These are phyloP conservation scores for Amanita jacksonii DNA, from an alignment of 768 basidiomycete genomes.

Conservation along the genomic window DNA sequence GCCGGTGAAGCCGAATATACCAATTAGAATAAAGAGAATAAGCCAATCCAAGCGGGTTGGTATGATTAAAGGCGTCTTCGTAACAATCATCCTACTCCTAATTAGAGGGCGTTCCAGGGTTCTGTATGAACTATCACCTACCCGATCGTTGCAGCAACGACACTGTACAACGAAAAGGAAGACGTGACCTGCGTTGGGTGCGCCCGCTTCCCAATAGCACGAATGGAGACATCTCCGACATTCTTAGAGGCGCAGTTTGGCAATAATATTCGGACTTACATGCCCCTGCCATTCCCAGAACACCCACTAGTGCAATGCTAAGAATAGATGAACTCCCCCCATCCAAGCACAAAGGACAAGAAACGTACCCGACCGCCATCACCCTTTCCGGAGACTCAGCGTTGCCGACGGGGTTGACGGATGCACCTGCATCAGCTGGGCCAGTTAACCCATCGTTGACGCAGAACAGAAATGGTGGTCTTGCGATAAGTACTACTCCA, in stretches of 20 bases:
- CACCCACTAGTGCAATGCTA: constrained; percentile 57
- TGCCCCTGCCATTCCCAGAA: constrained; percentile 55
- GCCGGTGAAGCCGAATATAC: constrained; percentile 41
- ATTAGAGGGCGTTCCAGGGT: not conserved
- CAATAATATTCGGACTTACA: constrained; percentile 33
- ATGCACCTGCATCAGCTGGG: constrained; percentile 5
- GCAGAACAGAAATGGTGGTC: constrained; percentile 70
- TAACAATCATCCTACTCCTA: constrained; percentile 31
- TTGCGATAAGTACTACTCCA: constrained; percentile 76
- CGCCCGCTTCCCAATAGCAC: constrained; percentile 68
- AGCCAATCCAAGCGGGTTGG: constrained; percentile 38
- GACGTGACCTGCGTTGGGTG: constrained; percentile 64
- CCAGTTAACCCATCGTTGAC: constrained; percentile 23
- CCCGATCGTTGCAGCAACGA: constrained; percentile 28
- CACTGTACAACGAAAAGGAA: constrained; percentile 54
- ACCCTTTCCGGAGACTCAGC: constrained; percentile 32
- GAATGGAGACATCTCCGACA: constrained; percentile 29
- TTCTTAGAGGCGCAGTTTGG: not conserved
- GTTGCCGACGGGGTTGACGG: constrained; percentile 5
- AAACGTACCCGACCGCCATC: constrained; percentile 46
- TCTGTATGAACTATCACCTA: constrained; percentile 14
- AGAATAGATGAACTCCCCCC: not conserved
- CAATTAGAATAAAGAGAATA: constrained; percentile 36
- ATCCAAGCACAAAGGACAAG: not conserved
- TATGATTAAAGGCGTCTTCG: constrained; percentile 30